Conservation (phyloP, 306 rosid genomes). For the Rosa lucieae region DNA sequence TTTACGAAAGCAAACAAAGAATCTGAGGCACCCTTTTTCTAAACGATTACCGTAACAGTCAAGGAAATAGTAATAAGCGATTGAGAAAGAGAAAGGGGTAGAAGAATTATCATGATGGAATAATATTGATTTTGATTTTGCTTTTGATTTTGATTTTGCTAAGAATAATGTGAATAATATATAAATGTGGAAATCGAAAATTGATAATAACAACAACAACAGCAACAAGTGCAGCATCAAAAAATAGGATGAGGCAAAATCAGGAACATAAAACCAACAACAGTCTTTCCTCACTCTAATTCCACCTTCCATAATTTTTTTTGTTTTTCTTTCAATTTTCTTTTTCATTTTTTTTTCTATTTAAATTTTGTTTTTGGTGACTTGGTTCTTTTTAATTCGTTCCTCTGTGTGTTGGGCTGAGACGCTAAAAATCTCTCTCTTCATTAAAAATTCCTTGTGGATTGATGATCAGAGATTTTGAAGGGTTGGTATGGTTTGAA, state of each 20-base stretch:
- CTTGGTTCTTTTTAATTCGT: constrained; percentile 6
- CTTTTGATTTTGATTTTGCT: background rate
- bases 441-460: background rate
- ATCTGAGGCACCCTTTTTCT: constrained; percentile 25
- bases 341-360: constrained; percentile 16
- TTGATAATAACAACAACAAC: constrained; percentile 39
- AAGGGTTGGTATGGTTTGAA: background rate
- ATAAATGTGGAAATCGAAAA: constrained; percentile 35
- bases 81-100: constrained; percentile 28
- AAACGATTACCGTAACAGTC: constrained; percentile 69
- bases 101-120: constrained; percentile 56
- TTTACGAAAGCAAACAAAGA: constrained; percentile 36
- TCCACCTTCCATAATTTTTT: constrained; percentile 64
- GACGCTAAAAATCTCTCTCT: background rate
- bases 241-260: constrained; percentile 39
- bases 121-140: background rate
- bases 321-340: constrained; percentile 7
- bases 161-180: constrained; percentile 27
- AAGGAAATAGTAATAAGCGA: constrained; percentile 58
- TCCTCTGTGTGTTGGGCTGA: constrained; percentile 2
- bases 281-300: constrained; percentile 47
- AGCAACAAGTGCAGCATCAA: constrained; percentile 38
- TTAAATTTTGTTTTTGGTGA: constrained; percentile 22
- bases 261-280: constrained; percentile 53
- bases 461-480: background rate